Conservation (phyloP, 495 filamentous ascomycete species). For the Trichoderma orchidacearum region DNA sequence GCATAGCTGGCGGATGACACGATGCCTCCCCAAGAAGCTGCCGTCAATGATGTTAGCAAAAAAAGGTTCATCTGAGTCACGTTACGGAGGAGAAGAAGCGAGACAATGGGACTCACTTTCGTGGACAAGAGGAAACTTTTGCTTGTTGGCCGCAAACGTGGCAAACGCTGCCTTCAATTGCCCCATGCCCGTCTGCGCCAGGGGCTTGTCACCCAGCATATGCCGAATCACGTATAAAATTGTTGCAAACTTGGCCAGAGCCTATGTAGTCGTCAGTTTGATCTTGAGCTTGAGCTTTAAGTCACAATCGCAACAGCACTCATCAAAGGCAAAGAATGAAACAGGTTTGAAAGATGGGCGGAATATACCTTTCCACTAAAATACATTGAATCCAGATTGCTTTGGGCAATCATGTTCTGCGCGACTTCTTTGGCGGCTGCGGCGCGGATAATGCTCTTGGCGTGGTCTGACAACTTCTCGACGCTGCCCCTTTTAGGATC, state of each 20-base stretch:
- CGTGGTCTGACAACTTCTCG: conserved; percentile 33
- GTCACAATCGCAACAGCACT: no score
- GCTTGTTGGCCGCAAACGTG: conserved; percentile 62
- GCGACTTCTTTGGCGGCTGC: conserved; percentile 52
- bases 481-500: conserved; percentile 35
- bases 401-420: conserved; percentile 57
- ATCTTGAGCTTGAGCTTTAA: no score
- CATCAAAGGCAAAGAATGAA: neutral
- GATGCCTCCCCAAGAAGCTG: conserved; percentile 66
- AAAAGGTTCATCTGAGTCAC: neutral
- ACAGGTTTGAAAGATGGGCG: neutral
- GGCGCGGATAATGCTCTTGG: conserved; percentile 38
- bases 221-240: conserved; percentile 56
- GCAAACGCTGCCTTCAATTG: conserved; percentile 65
- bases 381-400: conserved; percentile 82
- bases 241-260: conserved; percentile 72
- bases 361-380: conserved; percentile 66
- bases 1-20: conserved; percentile 69
- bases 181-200: conserved; percentile 47
- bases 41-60: neutral
- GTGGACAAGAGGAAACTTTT: conserved; percentile 68
- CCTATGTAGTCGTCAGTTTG: conserved; percentile 25
- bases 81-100: neutral
- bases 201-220: conserved; percentile 42
- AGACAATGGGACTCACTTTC: conserved; percentile 34